Evolutionary conservation across 179 eudicot species (phyloP).

Genomic region (Heliamphora pulchella): DNA sequence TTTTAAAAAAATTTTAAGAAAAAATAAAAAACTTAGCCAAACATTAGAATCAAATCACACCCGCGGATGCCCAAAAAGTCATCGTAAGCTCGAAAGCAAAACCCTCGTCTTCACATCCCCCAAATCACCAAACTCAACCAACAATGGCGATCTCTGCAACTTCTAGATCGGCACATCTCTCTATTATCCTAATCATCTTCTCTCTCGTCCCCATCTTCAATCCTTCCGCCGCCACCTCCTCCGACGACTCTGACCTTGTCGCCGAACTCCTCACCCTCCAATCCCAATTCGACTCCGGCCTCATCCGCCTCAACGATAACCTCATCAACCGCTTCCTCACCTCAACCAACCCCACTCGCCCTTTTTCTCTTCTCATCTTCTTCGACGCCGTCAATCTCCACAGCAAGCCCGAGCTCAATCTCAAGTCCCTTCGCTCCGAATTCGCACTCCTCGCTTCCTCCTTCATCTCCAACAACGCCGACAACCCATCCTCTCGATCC

Average conservation of each 20-base stretch:
- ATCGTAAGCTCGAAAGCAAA: too few species aligned
- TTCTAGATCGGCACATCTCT: slow-evolving; percentile 5
- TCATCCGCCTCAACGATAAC: slow-evolving; percentile 59
- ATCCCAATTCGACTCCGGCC: slow-evolving; percentile 45
- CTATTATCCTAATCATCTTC: not conserved
- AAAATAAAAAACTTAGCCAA: too few species aligned
- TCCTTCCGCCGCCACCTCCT: slow-evolving; percentile 16
- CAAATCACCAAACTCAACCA: too few species aligned
- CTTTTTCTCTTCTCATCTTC: slow-evolving; percentile 66
- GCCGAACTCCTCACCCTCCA: slow-evolving; percentile 45
- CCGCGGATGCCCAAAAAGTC: too few species aligned
- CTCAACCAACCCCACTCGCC: slow-evolving; percentile 36
- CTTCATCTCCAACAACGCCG: slow-evolving; percentile 34
- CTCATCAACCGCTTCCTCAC: slow-evolving; percentile 58
- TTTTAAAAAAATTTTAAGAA: too few species aligned
- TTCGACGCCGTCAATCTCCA: slow-evolving; percentile 82
- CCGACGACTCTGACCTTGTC: slow-evolving; percentile 21
- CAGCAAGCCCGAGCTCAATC: slow-evolving; percentile 62
- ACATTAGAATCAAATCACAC: too few species aligned
- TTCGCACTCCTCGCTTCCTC: slow-evolving; percentile 58
- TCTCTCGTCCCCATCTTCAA: slow-evolving; percentile 15
- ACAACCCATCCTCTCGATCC: not conserved
- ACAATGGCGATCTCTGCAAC: slow-evolving; percentile 25
- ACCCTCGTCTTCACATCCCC: too few species aligned
- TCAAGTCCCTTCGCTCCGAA: slow-evolving; percentile 57